Evolutionary conservation across 306 rosid genomes (phyloP), one percentile per base, ranked within the genome.

Genomic region (Geum urbanum): DNA sequence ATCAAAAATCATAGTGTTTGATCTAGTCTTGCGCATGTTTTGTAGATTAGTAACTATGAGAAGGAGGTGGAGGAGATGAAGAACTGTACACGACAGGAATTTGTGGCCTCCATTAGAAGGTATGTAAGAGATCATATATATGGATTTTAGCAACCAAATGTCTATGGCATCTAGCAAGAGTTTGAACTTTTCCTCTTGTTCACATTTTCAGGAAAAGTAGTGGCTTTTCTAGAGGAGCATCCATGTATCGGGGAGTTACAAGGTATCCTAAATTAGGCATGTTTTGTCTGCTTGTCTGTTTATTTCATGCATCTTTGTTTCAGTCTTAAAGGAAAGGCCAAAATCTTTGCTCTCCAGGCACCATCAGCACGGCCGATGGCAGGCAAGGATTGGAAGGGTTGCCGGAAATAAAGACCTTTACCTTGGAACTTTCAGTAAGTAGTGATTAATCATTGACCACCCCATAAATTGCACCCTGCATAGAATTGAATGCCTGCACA

Each of bases 321-420:
- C 20, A 35, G 41, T 61, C 66, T 59, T 49, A 56, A 24, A 9
- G 11, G 20, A 52, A 35, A 11, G 20, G 24, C 6, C 55, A 43
- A 70, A 57, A 70, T 63, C 59, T 72, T 20, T 59, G n/a, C 58
- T 43, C 65, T 37, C 65, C 69, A 89, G 99, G 89, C 99, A 95
- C 79, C 99, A 95, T 55, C 99, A 95, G 59, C 99, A 95, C 32
- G 99, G 99, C 19, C 84, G 99, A 84, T 95, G 99, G 99, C 99
- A 95, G 83, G 99, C 99, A 0, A 87, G 99, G 86, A 95, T 95
- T 60, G 99, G 99, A 11, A 83, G 99, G 81, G 99, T 95, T 3
- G 99, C 99, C 0, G 99, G 99, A 82, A 95, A 95, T 86, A 95
- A 95, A 84, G 99, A 95, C 80, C 97, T 95, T 46, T 95, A 95